These are phyloP conservation scores for Fusarium sp. DNA, from an alignment of 2,329 filamentous ascomycete genomes.

Conservation along the genomic window DNA sequence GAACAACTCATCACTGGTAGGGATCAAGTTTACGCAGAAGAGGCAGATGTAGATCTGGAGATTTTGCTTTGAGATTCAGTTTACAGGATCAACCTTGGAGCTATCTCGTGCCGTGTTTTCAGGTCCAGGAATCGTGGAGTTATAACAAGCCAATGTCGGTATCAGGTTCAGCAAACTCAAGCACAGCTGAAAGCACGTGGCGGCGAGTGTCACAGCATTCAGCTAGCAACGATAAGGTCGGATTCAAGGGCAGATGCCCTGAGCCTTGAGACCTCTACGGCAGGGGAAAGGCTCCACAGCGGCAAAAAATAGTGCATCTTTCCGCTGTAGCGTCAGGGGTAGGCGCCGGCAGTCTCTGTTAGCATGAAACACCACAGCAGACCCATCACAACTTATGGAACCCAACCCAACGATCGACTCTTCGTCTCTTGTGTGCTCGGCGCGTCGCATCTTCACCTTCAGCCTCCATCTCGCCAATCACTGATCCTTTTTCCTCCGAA, in stretches of 20 bases:
- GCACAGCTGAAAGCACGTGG: constrained; percentile 28
- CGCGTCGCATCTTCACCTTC: constrained; percentile 46
- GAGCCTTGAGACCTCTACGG: constrained; percentile 5
- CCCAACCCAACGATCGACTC: constrained; percentile 29
- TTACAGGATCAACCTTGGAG: constrained; percentile 13
- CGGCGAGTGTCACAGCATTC: not conserved
- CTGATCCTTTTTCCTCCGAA: constrained; percentile 12
- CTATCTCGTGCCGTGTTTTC: not conserved
- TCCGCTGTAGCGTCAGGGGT: constrained; percentile 39
- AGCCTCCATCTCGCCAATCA: constrained; percentile 43
- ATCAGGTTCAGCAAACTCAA: constrained; percentile 35
- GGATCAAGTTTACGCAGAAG: not conserved
- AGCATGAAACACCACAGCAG: constrained; percentile 49
- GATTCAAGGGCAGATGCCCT: constrained; percentile 17
- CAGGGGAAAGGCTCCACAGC: constrained; percentile 9
- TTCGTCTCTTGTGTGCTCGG: constrained; percentile 41
- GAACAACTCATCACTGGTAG: constrained; percentile 24
- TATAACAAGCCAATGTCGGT: constrained; percentile 21
- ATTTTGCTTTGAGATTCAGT: constrained; percentile 1
- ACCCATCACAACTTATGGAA: constrained; percentile 41
- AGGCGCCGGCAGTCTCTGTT: constrained; percentile 30
- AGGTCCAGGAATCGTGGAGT: not conserved
- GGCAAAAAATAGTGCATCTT: constrained; percentile 13
- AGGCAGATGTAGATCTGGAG: constrained; percentile 21
- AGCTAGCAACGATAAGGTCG: constrained; percentile 23